Evolutionary conservation across 2,329 filamentous ascomycete species (phyloP), one percentile per base, ranked within the genome.

Genomic region (Colletotrichum tropicale): DNA sequence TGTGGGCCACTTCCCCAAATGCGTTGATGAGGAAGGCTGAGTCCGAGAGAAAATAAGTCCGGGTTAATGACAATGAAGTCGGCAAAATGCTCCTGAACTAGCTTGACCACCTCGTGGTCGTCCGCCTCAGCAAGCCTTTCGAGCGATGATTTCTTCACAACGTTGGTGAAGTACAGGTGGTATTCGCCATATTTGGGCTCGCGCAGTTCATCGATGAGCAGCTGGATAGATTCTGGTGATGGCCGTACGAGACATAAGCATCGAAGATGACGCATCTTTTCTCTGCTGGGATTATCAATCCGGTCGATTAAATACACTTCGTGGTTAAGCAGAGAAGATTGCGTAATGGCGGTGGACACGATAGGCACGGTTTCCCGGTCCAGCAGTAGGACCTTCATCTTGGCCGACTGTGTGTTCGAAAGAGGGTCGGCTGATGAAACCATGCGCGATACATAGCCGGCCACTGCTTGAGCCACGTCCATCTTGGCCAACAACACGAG

Each of bases 161-260:
- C 94, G 84, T 99, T 99, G 88, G 96, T 98, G 85, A 99, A 98
- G 85, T 98, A 98, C 72, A 99, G 91, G 82, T 98, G 93, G 86
- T 99, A 99, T 87, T 99, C 97, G 78, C 97, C 96, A 81, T 99
- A 99, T 83, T 96, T 98, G 6, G 97, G 98, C 66, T 98, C 96
- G 76, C 97, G 92, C 71, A 99, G 90, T 87, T 99, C 97, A 82
- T 99, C 97, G 79, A 99, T 96, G 69, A 99, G 91, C 77, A 94
- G 92, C 82, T 99, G 96, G 82, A 98, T 96, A 7, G 96, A 98
- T 79, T 98, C 95, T 15, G 96, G 91, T 0, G 96, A 98, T 9
- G 97, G 97, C 55, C 98, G 93, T 64, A 99, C 91, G 80, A 99
- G 96, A 83, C 96, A 98, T 32, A 98, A 87, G 84, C 97, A 99